These are phyloP conservation scores for Punctularia strigosozonata DNA, from an alignment of 768 basidiomycete genomes.

Conservation along the genomic window DNA sequence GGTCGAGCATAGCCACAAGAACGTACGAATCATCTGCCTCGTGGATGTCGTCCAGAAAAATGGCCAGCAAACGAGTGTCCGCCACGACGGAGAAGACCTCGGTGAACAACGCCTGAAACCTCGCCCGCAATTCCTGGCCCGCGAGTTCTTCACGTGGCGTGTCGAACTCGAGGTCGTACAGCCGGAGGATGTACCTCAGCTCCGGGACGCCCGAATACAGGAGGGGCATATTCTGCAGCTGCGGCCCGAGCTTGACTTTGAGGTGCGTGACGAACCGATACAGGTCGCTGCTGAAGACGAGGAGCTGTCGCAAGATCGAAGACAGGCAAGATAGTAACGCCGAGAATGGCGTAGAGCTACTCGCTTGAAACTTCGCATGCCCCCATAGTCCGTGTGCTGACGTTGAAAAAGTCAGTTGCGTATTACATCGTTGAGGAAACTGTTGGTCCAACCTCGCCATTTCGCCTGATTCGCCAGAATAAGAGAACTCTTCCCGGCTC, in stretches of 20 bases:
- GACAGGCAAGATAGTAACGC: slow-evolving; percentile 58
- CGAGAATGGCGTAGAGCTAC: slow-evolving; percentile 57
- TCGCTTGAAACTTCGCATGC: slow-evolving; percentile 59
- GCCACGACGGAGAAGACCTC: slow-evolving; percentile 59
- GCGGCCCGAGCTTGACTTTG: slow-evolving; percentile 53
- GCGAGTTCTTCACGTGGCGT: slow-evolving; percentile 42
- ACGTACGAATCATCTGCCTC: slow-evolving; percentile 60
- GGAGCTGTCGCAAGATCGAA: slow-evolving; percentile 60
- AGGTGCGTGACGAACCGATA: slow-evolving; percentile 52
- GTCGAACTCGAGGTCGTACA: slow-evolving; percentile 41
- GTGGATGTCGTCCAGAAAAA: slow-evolving; percentile 66
- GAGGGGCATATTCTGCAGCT: slow-evolving; percentile 55
- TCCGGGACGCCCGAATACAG: slow-evolving; percentile 65
- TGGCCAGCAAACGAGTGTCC: slow-evolving; percentile 56
- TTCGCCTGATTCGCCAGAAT: slow-evolving; percentile 59
- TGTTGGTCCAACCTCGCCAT: slow-evolving; percentile 41
- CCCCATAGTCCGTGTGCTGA: slow-evolving; percentile 59
- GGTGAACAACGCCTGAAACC: slow-evolving; percentile 62
- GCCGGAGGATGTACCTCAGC: slow-evolving; percentile 45
- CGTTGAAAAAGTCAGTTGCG: neutral
- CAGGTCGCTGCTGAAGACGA: slow-evolving; percentile 61
- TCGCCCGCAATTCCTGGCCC: slow-evolving; percentile 49
- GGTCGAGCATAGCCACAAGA: slow-evolving; percentile 6
- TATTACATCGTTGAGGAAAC: neutral
- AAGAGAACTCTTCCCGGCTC: slow-evolving; percentile 69